Conservation (phyloP, 2,329 filamentous ascomycete species). For the Fusarium tupiense region DNA sequence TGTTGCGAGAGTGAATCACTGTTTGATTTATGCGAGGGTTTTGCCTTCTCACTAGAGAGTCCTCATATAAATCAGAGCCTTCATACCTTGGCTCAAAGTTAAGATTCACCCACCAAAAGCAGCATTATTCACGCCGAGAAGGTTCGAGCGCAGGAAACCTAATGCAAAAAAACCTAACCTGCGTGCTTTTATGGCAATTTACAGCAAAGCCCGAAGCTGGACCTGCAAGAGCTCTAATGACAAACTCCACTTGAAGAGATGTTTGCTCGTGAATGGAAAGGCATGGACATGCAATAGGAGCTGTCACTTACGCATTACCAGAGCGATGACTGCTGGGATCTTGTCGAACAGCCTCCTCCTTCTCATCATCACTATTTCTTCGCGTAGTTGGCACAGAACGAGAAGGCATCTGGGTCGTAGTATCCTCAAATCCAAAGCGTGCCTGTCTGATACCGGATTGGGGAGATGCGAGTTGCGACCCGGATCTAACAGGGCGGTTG, state of each 20-base stretch:
- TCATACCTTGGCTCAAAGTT: not conserved
- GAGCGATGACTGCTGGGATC: slow-evolving; percentile 77
- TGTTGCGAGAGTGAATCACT: slow-evolving; percentile 27
- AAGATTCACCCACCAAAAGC: not conserved
- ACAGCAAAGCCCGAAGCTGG: not conserved
- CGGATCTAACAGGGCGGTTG: slow-evolving; percentile 78
- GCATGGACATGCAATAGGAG: not conserved
- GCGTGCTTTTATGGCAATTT: not conserved
- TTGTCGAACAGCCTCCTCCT: slow-evolving; percentile 77
- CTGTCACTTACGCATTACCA: slow-evolving; percentile 77
- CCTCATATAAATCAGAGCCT: not conserved
- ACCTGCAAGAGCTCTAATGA: not conserved
- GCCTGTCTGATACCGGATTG: slow-evolving; percentile 70
- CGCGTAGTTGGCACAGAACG: slow-evolving; percentile 88
- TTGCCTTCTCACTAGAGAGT: slow-evolving; percentile 17
- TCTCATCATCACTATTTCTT: slow-evolving; percentile 91
- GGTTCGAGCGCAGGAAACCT: not conserved
- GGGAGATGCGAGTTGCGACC: slow-evolving; percentile 83
- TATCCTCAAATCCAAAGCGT: slow-evolving; percentile 61
- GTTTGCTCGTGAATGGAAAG: not conserved
- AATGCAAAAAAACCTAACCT: not conserved
- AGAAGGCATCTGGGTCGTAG: slow-evolving; percentile 76
- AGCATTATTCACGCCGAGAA: not conserved
- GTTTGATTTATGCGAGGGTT: not conserved
- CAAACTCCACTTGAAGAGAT: slow-evolving; percentile 16